Evolutionary conservation across 495 filamentous ascomycete genomes (phyloP), one percentile per base, ranked within the genome.

Genomic region (Parathielavia hyrcaniae): DNA sequence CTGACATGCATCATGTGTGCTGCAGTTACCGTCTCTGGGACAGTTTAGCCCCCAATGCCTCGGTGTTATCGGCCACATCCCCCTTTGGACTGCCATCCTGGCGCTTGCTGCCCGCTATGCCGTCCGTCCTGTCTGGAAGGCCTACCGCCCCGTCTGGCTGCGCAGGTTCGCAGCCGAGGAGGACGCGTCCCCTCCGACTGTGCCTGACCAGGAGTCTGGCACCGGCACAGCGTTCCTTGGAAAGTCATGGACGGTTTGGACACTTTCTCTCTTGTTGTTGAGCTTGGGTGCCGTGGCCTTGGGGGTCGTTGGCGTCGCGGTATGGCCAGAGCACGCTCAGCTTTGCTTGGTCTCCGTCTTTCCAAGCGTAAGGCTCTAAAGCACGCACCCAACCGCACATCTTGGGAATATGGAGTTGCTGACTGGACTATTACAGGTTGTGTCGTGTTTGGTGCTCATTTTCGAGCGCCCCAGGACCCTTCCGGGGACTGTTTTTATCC

Each of bases 21-120:
- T 32, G 13, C 57, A 72, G 70, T 64, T 68, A 46, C 68, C 70
- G 12, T 64, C 67, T 10, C 51, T 56, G 14, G 70, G 60, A 8
- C 54, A 58, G 16, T 63, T 71, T 50, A 60, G 61, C 20, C 64
- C 63, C 17, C 60, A 65, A 53, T 72, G 68, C 39, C 63, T 68
- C 43, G 68, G 65, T 1, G 17, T 68, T 30, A 44, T 72, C 14
- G 67, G 60, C 34, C 63, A 69, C 40, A 34, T 71, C 44, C 70
- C 70, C 2, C 35, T 67, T 4, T 68, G 63, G 64, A 61, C 55
- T 22, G 61, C 70, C 10, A 11, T 68, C 5, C 11, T 66, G 41
- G 63, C 64, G 12, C 56, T 68, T 5, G 44, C 65, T 0, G 57
- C 68, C 34, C 70, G 67, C 36, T 72, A 71, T 41, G 65, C 46